Evolutionary conservation across 352 stramenopile genomes (phyloP), one percentile per base, ranked within the genome.

Genomic region (Elongisporangium prolatum): DNA sequence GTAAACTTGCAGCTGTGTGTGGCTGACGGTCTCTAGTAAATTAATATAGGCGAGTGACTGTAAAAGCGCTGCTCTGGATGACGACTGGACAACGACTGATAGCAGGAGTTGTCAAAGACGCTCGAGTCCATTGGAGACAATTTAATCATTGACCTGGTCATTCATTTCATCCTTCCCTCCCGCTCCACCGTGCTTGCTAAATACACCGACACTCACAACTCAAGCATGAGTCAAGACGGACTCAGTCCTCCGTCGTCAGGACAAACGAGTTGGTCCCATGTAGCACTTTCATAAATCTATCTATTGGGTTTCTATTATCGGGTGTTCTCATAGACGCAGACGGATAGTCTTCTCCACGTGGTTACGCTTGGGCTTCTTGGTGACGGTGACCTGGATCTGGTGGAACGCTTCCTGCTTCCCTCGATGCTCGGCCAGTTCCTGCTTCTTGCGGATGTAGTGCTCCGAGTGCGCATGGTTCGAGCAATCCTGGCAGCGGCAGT

Each of bases 401-500:
- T 89, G 81, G 59, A 88, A 89, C 20, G 63, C 54, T 25, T 71
- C 71, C 4, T 60, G 47, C 37, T 20, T 40, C 5, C 28, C 28
- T 9, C 8, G 21, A 28, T 20, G 18, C 24, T 55, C 16, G 40
- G 16, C 21, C 44, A 16, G 28, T 52, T 59, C 40, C 37, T 40
- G 21, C 24, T 37, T 20, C 40, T 17, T 38, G 60, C 54, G 66
- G 14, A 74, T 50, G 28, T 77, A 69, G 14, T 60, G 58, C 17
- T 73, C 73, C 4, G 69, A 54, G 40, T 68, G 67, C 11, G 75
- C 49, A 57, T 91, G 72, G 77, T 99, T 99, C 56, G 91, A 82
- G 73, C 96, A 99, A 57, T 98, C 91, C 50, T 81, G 72, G 68
- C 97, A 99, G 64, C 97, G 97, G 71, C 96, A 99, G 60, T 93